Evolutionary conservation across 2,329 filamentous ascomycete genomes (phyloP), one percentile per base, ranked within the genome.

Genomic region (Paecilomyces sp.): DNA sequence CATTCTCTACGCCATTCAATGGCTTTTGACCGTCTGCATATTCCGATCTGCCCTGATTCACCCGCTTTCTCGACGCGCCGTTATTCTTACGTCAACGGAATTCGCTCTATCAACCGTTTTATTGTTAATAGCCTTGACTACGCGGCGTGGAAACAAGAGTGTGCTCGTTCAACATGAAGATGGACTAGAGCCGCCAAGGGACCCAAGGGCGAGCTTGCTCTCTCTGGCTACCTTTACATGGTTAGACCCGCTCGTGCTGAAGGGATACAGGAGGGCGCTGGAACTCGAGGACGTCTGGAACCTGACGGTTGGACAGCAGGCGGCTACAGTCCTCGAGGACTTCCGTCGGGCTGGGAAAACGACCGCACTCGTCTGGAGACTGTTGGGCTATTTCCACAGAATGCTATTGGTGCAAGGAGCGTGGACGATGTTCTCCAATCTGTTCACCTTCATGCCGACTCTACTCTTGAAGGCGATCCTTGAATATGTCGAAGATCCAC

Each of bases 211-310:
- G 1, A 97, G 93, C 72, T 77, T 97, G 6, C 85, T 97, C 63
- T 97, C 94, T 1, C 80, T 95, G 53, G 87, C 87, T 24, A 94
- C 91, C 1, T 99, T 97, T 72, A 81, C 85, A 22, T 99, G 94
- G 94, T 86, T 97, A 22, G 92, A 97, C 74, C 77, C 87, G 0
- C 89, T 99, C 64, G 88, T 99, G 52, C 92, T 88, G 86, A 87
- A 89, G 66, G 94, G 94, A 13, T 97, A 92, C 81, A 89, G 86
- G 72, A 87, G 91, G 71, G 86, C 92, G 0, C 83, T 95, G 63
- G 91, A 95, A 68, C 84, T 97, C 65, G 77, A 85, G 30, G 87
- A 92, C 72, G 91, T 99, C 2, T 99, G 94, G 94, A 97, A 97
- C 69, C 76, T 99, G 62, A 78, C 91, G 18, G 86, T 91, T 34